These are phyloP conservation scores for Artemisia annua DNA, from an alignment of 129 eudicot species.

Conservation along the genomic window DNA sequence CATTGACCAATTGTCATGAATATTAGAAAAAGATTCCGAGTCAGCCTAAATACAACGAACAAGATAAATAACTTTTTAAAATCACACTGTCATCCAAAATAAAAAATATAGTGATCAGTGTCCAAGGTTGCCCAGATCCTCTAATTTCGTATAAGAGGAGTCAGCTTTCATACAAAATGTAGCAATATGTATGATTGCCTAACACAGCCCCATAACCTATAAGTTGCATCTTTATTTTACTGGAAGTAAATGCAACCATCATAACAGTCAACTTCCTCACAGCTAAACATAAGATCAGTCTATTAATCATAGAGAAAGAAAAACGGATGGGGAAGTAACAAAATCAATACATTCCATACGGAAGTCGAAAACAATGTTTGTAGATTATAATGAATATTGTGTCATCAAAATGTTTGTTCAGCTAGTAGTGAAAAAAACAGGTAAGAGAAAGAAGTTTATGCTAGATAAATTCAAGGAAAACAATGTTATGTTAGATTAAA, in stretches of 20 bases:
- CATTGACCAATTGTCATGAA: slow-evolving; percentile 15
- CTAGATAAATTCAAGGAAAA: neutral
- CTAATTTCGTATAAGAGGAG: neutral
- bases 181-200: neutral
- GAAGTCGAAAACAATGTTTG: neutral
- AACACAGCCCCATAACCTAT: slow-evolving; percentile 17
- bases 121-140: neutral
- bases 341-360: neutral
- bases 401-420: slow-evolving; percentile 11
- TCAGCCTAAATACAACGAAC: neutral
- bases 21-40: slow-evolving; percentile 2
- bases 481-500: too few relatives aligned
- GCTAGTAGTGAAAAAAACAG: neutral
- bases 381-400: neutral
- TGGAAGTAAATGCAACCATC: neutral
- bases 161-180: neutral
- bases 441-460: neutral
- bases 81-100: neutral
- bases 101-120: too few relatives aligned
- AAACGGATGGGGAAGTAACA: neutral
- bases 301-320: slow-evolving; percentile 6
- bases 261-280: neutral
- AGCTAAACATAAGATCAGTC: neutral
- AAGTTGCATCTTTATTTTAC: neutral
- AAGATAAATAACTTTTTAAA: neutral